Base-by-base conservation (phyloP, 2,329 filamentous ascomycete genomes). In the Thielaviopsis punctulata region DNA sequence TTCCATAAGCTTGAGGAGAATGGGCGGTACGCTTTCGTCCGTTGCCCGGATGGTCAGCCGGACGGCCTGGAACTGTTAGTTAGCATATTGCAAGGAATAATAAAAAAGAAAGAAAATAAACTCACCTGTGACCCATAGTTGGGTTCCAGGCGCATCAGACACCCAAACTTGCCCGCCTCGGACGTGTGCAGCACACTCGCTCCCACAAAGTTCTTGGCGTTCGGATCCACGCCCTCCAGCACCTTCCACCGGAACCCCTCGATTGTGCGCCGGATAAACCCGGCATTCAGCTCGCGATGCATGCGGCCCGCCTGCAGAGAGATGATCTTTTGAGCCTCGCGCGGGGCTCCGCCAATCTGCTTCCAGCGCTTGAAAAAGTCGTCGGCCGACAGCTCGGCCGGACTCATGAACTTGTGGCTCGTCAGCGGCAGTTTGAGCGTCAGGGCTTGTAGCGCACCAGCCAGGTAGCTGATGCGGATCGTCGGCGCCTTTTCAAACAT, bases 321-420 rank as follows among this genome's bases (percentile, higher is more conserved):
- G 65, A 98, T 93, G 27, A 96, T 87, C 47, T 77, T 77, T 64
- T 98, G 92, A 0, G 86, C 82, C 66, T 98, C 93, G 25, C 93
- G 78, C 1, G 89, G 82, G 1, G 79, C 79, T 4, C 85, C 87
- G 12, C 92, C 92, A 60, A 98, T 96, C 68, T 98, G 92, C 73
- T 95, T 93, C 92, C 92, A 98, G 49, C 93, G 76, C 73, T 93
- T 95, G 77, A 98, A 98, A 68, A 96, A 98, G 63, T 98, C 92
- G 50, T 98, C 92, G 0, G 83, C 80, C 6, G 78, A 78, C 39
- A 98, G 72, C 53, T 92, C 83, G 0, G 92, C 89, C 0, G 86
- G 79, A 57, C 95, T 89, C 88, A 96, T 95, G 63, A 95, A 98
- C 64, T 95, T 95, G 67, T 96, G 90, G 51, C 90, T 77, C 0